Evolutionary conservation across 805 yeast genomes (phyloP).

Genomic region (Kodamaea kakaduensis): DNA sequence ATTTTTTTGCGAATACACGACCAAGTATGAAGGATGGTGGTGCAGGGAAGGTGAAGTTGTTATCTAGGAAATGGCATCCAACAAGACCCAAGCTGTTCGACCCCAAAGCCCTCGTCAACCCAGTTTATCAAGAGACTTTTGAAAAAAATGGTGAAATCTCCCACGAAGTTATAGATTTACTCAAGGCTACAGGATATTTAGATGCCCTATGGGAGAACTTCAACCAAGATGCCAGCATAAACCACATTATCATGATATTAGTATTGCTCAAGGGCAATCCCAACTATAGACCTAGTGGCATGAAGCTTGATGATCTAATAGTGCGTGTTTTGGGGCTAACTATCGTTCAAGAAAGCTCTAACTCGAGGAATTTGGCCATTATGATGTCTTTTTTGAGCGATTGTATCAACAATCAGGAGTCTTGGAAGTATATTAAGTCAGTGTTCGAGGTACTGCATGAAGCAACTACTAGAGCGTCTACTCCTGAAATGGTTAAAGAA

Average conservation of each 20-base stretch:
- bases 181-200: slow-evolving; percentile 20
- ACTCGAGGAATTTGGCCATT: not conserved
- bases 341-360: not conserved
- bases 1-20: slow-evolving; percentile 9
- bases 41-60: slow-evolving; percentile 3
- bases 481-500: slow-evolving; percentile 1
- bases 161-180: slow-evolving; percentile 8
- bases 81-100: slow-evolving; percentile 15
- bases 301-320: slow-evolving; percentile 2
- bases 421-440: not conserved
- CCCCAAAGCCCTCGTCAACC: slow-evolving; percentile 13
- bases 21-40: slow-evolving; percentile 1
- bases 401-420: not conserved
- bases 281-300: too few relatives aligned
- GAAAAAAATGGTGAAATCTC: slow-evolving; percentile 4
- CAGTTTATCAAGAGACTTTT: slow-evolving; percentile 14
- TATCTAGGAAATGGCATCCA: slow-evolving; percentile 20
- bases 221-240: slow-evolving; percentile 35
- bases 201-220: slow-evolving; percentile 41
- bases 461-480: not conserved
- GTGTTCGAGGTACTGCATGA: not conserved
- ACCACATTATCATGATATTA: slow-evolving; percentile 37
- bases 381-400: not conserved
- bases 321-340: not conserved
- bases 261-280: slow-evolving; percentile 13